Conservation (phyloP, 805 yeast genomes). For the Komagataella ulmi region DNA sequence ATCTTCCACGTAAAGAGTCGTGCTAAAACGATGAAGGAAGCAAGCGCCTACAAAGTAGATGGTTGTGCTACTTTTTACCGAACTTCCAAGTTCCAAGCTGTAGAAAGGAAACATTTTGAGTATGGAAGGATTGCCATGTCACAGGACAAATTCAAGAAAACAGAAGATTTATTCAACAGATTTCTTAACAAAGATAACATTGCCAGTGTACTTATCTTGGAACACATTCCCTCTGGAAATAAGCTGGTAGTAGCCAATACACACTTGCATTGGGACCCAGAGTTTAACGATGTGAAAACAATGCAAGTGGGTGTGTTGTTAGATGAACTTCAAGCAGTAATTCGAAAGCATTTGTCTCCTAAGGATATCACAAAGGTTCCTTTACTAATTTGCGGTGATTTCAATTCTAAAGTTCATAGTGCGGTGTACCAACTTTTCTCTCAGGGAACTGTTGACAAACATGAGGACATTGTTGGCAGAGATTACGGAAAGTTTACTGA, state of each 20-base stretch:
- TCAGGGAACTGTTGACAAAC: constrained; percentile 67
- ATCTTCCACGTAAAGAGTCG: constrained; percentile 79
- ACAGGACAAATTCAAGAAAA: constrained; percentile 77
- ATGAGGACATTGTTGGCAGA: constrained; percentile 70
- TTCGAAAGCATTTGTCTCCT: constrained; percentile 28
- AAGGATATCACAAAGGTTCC: constrained; percentile 48
- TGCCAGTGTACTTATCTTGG: constrained; percentile 66
- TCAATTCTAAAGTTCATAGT: constrained; percentile 74
- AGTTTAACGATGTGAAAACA: constrained; percentile 88
- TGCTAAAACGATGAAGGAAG: constrained; percentile 76
- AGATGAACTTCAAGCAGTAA: constrained; percentile 68
- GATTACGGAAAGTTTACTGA: constrained; percentile 88
- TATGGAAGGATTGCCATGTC: constrained; percentile 72
- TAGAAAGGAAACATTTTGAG: constrained; percentile 66
- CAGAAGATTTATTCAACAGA: constrained; percentile 90
- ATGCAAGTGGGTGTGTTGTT: constrained; percentile 87
- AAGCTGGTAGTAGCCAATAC: constrained; percentile 71
- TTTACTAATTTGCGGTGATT: constrained; percentile 88
- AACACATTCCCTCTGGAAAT: constrained; percentile 61
- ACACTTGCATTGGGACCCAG: constrained; percentile 98
- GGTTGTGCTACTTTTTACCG: constrained; percentile 95
- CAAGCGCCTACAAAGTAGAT: constrained; percentile 82
- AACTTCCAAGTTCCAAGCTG: constrained; percentile 49
- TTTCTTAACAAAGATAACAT: constrained; percentile 93
- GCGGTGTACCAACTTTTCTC: constrained; percentile 89